Base-by-base conservation (phyloP, 2,329 filamentous ascomycete genomes). In the Beauveria asiatica region DNA sequence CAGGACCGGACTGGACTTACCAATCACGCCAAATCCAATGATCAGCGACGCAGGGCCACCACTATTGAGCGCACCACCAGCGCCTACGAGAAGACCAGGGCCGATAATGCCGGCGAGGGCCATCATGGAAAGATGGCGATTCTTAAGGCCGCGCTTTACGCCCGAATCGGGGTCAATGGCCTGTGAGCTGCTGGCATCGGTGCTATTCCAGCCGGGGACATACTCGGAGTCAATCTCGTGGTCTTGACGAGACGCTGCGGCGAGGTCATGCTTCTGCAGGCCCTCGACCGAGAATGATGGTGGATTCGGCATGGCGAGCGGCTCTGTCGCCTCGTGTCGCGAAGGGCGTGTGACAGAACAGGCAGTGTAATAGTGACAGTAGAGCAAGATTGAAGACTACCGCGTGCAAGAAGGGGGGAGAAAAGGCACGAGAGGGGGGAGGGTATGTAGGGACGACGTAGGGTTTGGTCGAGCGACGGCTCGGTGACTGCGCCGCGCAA, bases 21-120 rank as follows among this genome's bases (percentile, higher is more conserved):
- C 88, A 64, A 90, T 87, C 30, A 90, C 75, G 10, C 80, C 83
- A 64, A 92, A 92, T 1, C 88, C 88, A 67, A 92, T 90, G 41
- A 92, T 70, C 53, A 90, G 73, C 0, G 87, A 84, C 0, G 86
- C 88, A 17, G 89, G 88, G 0, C 89, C 89, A 59, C 87, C 88
- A 46, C 79, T 82, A 13, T 81, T 77, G 25, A 92, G 75, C 0
- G 88, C 88, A 51, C 85, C 83, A 41, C 89, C 88, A 2, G 86
- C 81, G 17, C 88, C 88, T 58, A 91, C 84, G 3, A 92, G 79
- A 45, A 92, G 75, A 23, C 88, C 88, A 4, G 88, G 87, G 0
- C 89, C 88, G 62, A 81, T 84, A 74, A 78, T 87, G 67, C 76
- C 84, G 64, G 80, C 86, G 65, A 84, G 70, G 6, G 82, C 82